Conservation (phyloP, 2,329 filamentous ascomycete species). For the Fusarium stilboides region DNA sequence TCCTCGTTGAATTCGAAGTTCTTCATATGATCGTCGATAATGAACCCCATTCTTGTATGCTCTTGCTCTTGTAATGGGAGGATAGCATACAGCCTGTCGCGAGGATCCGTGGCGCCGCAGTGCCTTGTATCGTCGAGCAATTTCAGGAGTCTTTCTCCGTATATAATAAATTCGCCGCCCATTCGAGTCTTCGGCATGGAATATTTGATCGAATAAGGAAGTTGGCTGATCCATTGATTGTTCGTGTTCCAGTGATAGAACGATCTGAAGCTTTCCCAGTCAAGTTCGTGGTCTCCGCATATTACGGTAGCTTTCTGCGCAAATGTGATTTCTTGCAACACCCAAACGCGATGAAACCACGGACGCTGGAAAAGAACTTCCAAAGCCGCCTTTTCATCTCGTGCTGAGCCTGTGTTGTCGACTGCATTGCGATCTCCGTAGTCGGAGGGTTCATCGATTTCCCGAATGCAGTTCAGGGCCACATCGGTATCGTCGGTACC, state of each 20-base stretch:
- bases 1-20: neutral
- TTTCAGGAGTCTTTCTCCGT: neutral
- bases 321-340: neutral
- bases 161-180: neutral
- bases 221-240: neutral
- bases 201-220: neutral
- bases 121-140: neutral
- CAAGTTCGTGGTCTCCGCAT: neutral
- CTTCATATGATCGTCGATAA: too few relatives aligned
- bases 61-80: neutral
- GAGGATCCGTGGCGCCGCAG: constrained; percentile 1
- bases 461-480: neutral
- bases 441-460: neutral
- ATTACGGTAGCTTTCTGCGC: neutral
- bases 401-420: too few relatives aligned
- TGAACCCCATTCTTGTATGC: neutral
- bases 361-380: neutral
- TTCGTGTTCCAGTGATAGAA: neutral
- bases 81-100: neutral
- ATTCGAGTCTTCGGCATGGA: too few relatives aligned
- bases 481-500: neutral
- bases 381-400: neutral
- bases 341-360: neutral
- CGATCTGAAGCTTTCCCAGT: constrained; percentile 1
- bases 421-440: neutral